Percentiles rank a stretch among this genome's conserved stretches.
phyloP scores from a whole-genome alignment of 768 basidiomycete species.

The Russula earlei region DNA sequence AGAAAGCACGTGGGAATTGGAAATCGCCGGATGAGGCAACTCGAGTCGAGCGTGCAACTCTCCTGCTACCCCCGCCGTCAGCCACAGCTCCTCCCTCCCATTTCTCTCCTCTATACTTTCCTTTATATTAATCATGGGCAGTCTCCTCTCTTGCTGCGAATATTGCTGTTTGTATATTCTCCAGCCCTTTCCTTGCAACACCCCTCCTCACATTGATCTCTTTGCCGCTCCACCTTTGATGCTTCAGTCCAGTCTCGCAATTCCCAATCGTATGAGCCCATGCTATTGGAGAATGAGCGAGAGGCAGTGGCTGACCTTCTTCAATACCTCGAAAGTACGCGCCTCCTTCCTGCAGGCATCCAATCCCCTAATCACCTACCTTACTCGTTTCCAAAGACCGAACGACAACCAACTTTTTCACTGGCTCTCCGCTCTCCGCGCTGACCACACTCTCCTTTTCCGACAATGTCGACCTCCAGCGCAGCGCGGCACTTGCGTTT shows the following conservation, averaged over 20 bases:
- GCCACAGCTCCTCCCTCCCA: conserved; percentile 13
- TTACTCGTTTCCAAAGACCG: conserved; percentile 54
- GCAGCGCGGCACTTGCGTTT: conserved; percentile 95
- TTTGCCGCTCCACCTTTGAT: conserved; percentile 1
- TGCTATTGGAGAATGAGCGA: conserved; percentile 86
- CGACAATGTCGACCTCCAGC: conserved; percentile 97
- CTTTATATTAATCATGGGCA: conserved; percentile 47
- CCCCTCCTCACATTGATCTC: conserved; percentile 13
- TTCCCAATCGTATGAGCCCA: conserved; percentile 80
- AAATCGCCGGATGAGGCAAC: not conserved
- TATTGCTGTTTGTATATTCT: conserved; percentile 54
- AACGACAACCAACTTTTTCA: conserved; percentile 97
- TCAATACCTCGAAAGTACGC: conserved; percentile 94
- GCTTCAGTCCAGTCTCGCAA: conserved; percentile 64
- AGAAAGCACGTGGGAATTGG: not conserved
- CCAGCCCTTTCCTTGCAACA: not conserved
- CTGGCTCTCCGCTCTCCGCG: conserved; percentile 83
- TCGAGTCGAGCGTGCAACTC: not conserved
- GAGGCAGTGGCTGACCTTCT: conserved; percentile 97
- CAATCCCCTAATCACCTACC: not conserved
- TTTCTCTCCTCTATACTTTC: conserved; percentile 1
- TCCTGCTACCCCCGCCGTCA: not conserved
- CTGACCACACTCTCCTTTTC: conserved; percentile 96
- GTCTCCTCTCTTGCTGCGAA: conserved; percentile 71
- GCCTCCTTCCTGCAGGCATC: not conserved